Base-by-base conservation (phyloP, 2,329 filamentous ascomycete genomes). In the Tricladium varicosporioides region DNA sequence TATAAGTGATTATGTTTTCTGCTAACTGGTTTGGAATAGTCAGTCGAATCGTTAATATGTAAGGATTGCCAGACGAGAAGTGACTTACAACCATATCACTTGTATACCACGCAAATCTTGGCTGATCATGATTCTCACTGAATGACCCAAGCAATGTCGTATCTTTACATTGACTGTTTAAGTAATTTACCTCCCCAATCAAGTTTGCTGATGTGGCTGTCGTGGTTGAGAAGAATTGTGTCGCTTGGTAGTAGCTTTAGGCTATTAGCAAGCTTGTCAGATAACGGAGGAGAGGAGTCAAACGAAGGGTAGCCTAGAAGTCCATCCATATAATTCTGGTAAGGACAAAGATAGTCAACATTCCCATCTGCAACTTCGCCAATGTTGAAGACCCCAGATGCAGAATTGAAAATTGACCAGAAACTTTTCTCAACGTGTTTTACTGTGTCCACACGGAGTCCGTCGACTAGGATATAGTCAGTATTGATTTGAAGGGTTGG, bases 331-430 rank as follows among this genome's bases (percentile, higher is more conserved):
- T 54, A 56, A 11, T 61, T 49, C 32, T 61, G 57, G 27, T 63
- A 63, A 10, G 49, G 46, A 44, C 61, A 63, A 22, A 22, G 74
- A 74, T 74, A 85, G 75, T 69, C 60, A 0, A 79, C 74, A 60
- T 79, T 72, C 31, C 81, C 82, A 40, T 82, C 73, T 44, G 77
- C 78, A 2, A 86, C 83, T 64, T 87, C 84, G 4, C 84, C 84
- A n/a, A 85, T 74, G 2, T 76, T 75, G 68, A 82, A 87, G 1
- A 85, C 79, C 3, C 81, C 82, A 0, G 81, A 74, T 0, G 80
- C 78, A 1, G 72, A 60, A 16, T 77, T 72, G 61, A 86, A 87
- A 0, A 63, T 69, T 0, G 79, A 70, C 75, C 82, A 85, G 69
- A 85, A 87, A 15, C 74, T 74, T 59, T 71, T 72, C 19, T 74